phyloP scores from a whole-genome alignment of 1,284 basidiomycete species.

The Austroboletus niveus region DNA sequence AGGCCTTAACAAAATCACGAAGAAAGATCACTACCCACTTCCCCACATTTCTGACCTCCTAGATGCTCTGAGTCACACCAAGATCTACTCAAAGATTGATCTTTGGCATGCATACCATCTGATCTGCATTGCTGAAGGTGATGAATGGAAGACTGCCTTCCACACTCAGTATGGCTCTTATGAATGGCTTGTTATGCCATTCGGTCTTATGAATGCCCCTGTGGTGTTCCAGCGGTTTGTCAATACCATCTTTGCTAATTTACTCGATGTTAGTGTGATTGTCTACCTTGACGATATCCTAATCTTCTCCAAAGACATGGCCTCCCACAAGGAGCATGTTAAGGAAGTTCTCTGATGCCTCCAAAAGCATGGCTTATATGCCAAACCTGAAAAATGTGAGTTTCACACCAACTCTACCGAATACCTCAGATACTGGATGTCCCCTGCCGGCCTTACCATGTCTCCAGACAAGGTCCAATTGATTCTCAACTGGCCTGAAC shows the following conservation, averaged over 20 bases:
- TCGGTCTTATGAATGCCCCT: not conserved
- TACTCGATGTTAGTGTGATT: not conserved
- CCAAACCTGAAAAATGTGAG: slow-evolving; percentile 31
- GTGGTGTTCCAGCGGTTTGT: not conserved
- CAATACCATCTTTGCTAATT: not conserved
- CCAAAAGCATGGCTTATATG: slow-evolving; percentile 11
- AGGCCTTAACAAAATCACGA: not conserved
- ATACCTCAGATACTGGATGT: slow-evolving; percentile 25
- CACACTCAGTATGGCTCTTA: not conserved
- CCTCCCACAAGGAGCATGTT: slow-evolving; percentile 28
- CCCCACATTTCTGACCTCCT: not conserved
- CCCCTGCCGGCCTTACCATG: not conserved
- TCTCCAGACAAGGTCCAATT: not conserved
- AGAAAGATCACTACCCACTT: not conserved
- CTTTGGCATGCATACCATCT: not conserved
- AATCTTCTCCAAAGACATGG: not conserved
- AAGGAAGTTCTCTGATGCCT: slow-evolving; percentile 29
- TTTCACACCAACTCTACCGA: slow-evolving; percentile 21
- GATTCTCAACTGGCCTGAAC: not conserved
- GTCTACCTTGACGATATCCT: not conserved
- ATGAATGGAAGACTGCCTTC: not conserved
- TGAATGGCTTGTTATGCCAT: not conserved
- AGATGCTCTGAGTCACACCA: not conserved
- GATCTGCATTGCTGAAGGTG: not conserved
- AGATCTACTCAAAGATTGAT: not conserved